Percentiles rank a stretch among this genome's conserved stretches.
Conservation (phyloP, 2,329 filamentous ascomycete genomes). For the Fonsecaea pedrosoi region DNA sequence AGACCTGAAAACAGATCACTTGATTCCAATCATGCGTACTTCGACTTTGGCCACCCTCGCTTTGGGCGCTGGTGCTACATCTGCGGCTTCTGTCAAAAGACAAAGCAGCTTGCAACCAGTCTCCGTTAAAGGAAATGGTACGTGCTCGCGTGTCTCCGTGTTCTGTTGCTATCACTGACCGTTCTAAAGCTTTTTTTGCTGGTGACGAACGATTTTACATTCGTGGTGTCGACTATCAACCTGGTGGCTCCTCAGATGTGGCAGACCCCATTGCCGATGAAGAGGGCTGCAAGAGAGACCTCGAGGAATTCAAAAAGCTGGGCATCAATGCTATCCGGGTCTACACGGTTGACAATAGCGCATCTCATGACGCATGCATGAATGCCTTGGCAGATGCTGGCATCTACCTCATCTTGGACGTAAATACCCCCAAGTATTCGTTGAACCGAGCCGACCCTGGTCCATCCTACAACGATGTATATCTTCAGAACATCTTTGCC, state of each 20-base stretch:
- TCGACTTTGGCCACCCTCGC: slow-evolving; percentile 54
- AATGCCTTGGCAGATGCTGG: slow-evolving; percentile 76
- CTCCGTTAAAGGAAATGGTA: slow-evolving; percentile 68
- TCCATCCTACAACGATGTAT: slow-evolving; percentile 82
- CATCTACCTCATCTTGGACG: slow-evolving; percentile 90
- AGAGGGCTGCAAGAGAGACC: slow-evolving; percentile 76
- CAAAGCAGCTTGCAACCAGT: slow-evolving; percentile 60
- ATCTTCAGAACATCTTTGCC: slow-evolving; percentile 85
- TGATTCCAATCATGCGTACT: slow-evolving; percentile 60
- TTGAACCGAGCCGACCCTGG: slow-evolving; percentile 78
- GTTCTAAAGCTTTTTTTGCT: slow-evolving; percentile 64
- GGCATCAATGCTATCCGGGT: slow-evolving; percentile 91
- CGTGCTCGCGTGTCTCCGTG: slow-evolving; percentile 30
- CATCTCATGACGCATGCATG: slow-evolving; percentile 86
- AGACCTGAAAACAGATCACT: neutral
- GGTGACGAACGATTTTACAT: slow-evolving; percentile 64
- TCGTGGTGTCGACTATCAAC: slow-evolving; percentile 68
- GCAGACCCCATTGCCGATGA: slow-evolving; percentile 78
- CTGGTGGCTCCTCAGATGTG: slow-evolving; percentile 67
- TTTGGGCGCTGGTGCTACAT: slow-evolving; percentile 54
- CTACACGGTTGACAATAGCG: slow-evolving; percentile 88
- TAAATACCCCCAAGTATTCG: slow-evolving; percentile 90
- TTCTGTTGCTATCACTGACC: slow-evolving; percentile 23
- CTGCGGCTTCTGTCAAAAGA: slow-evolving; percentile 52
- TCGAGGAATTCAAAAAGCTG: slow-evolving; percentile 80